phyloP scores from a whole-genome alignment of 768 basidiomycete species.

The Calocybe gangraenosa region DNA sequence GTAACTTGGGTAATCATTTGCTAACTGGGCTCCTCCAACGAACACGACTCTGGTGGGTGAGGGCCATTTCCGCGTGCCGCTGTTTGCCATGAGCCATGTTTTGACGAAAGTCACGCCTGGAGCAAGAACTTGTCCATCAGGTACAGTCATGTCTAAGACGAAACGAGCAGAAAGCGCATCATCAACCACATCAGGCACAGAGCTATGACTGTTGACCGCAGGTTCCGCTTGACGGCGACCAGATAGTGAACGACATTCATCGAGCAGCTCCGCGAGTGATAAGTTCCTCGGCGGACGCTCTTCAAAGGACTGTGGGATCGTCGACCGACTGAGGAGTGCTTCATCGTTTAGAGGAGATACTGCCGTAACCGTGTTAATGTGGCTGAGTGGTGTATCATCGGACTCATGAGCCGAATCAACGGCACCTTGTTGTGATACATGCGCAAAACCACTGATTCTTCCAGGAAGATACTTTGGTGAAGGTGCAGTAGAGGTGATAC shows the following conservation, averaged over 20 bases:
- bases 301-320: slow-evolving; percentile 8
- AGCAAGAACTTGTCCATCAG: slow-evolving; percentile 73
- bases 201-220: background rate
- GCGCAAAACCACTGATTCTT: no score
- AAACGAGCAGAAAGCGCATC: slow-evolving; percentile 47
- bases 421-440: background rate
- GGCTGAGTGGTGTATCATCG: background rate
- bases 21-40: slow-evolving; percentile 64
- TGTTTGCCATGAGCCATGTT: slow-evolving; percentile 73
- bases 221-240: slow-evolving; percentile 8
- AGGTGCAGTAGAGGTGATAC: no score
- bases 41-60: slow-evolving; percentile 62
- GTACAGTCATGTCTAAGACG: slow-evolving; percentile 64
- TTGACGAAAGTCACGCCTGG: slow-evolving; percentile 86
- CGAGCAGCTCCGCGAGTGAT: slow-evolving; percentile 28
- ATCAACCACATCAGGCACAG: background rate
- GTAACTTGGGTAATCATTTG: slow-evolving; percentile 22
- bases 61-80: slow-evolving; percentile 63
- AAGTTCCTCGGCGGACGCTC: slow-evolving; percentile 12
- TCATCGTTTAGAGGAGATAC: slow-evolving; percentile 29
- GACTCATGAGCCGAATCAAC: background rate
- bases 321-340: slow-evolving; percentile 22
- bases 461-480: no score
- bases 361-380: background rate
- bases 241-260: slow-evolving; percentile 21